phyloP scores from a whole-genome alignment of 441 rosid genomes.

The California macrophylla region DNA sequence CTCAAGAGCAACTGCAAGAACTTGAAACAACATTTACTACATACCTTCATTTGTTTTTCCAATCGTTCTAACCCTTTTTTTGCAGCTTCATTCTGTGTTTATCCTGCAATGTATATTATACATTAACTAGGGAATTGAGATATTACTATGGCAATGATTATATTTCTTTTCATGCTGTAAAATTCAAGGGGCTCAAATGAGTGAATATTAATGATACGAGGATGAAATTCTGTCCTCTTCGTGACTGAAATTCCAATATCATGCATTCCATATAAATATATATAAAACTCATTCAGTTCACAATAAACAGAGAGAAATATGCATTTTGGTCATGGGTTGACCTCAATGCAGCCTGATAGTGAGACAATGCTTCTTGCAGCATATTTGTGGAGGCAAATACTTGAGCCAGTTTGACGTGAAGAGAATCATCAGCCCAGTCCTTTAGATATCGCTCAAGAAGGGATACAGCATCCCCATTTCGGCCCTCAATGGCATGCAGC shows the following conservation, averaged over 20 bases:
- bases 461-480: slow-evolving; percentile 83
- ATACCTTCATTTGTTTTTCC: slow-evolving; percentile 96
- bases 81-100: slow-evolving; percentile 86
- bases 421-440: slow-evolving; percentile 97
- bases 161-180: not conserved
- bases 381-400: slow-evolving; percentile 77
- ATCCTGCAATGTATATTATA: slow-evolving; percentile 42
- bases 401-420: slow-evolving; percentile 94
- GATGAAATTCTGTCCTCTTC: too few species aligned
- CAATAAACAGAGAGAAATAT: slow-evolving; percentile 11
- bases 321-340: slow-evolving; percentile 14
- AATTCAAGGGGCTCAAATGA: not conserved
- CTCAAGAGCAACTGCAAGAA: not conserved
- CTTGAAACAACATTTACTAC: not conserved
- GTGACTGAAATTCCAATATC: not conserved
- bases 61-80: slow-evolving; percentile 86
- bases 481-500: slow-evolving; percentile 81
- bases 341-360: slow-evolving; percentile 91
- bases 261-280: not conserved
- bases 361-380: slow-evolving; percentile 77
- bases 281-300: not conserved
- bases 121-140: not conserved
- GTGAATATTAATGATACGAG: not conserved
- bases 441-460: slow-evolving; percentile 85
- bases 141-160: not conserved